Percentiles rank a stretch among this genome's conserved stretches.
phyloP scores from a whole-genome alignment of 169 alveolate genomes.

The Cryptosporidium ubiquitum region DNA sequence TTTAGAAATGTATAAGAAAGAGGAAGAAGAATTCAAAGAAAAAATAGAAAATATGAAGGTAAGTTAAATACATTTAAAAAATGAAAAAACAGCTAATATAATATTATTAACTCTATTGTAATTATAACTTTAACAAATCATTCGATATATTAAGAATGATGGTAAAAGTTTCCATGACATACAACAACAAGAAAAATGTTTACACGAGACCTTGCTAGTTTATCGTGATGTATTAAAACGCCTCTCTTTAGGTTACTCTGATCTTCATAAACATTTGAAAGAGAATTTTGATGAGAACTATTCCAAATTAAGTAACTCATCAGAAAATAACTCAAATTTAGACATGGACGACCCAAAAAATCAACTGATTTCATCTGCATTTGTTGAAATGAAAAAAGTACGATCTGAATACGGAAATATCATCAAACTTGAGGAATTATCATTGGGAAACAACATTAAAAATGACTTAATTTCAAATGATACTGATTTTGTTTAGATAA shows the following conservation, averaged over 20 bases:
- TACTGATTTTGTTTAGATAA: not conserved
- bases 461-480: not conserved
- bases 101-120: no score
- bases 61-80: not conserved
- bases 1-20: constrained; percentile 56
- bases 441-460: not conserved
- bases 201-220: constrained; percentile 64
- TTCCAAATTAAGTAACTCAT: not conserved
- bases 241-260: constrained; percentile 29
- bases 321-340: not conserved
- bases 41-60: constrained; percentile 68
- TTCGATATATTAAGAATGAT: constrained; percentile 26
- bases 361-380: constrained; percentile 14
- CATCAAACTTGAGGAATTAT: not conserved
- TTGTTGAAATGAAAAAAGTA: constrained; percentile 21
- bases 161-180: constrained; percentile 62
- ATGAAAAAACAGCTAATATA: not conserved
- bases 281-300: constrained; percentile 39
- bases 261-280: constrained; percentile 27
- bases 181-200: constrained; percentile 70
- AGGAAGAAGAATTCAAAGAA: constrained; percentile 51
- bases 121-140: not conserved
- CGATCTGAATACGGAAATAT: constrained; percentile 30
- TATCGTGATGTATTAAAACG: constrained; percentile 63
- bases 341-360: constrained; percentile 19